Base-by-base conservation (phyloP, 164 flowering plant genomes). In the Liriodendron chinense region DNA sequence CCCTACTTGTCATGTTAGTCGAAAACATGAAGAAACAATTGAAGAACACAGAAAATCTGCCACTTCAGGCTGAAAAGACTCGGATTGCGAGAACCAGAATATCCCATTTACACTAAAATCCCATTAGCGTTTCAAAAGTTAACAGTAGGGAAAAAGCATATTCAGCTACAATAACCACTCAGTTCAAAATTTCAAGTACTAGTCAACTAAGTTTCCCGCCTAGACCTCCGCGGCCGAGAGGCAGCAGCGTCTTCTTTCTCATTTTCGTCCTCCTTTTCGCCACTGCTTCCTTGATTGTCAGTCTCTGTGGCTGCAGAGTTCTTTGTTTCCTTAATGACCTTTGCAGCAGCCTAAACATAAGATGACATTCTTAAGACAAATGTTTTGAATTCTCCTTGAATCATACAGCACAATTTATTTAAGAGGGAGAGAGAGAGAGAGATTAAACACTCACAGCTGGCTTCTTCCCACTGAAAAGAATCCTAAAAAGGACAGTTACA, bases 391-490 rank as follows among this genome's bases (percentile, higher is more conserved):
- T 34, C 43, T 34, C 43, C 43, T 34, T 34, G 3, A 34, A 34
- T 7, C 43, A 34, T 34, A 34, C 43, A 34, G 43, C 43, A 34
- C 43, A 34, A 34, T 34, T 34, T 34, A 34, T 56, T 22, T 14
- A 49, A 63, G 61, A 10, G 3, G 69, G 26, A 47, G 9, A 49
- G 23, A 26, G 13, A 12, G 18, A 2, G 18, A 53, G 3, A 53
- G 59, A 53, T 14, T 2, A 53, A 53, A 53, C 59, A 53, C 59
- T 84, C 74, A 87, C 92, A 20, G 71, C 70, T 25, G 82, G 81
- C 84, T 94, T 94, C 85, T 94, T 95, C 77, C 97, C 97, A 24
- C 98, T 97, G 74, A 92, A 92, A 25, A 95, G 65, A 72, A 93
- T 65, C 86, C 80, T 90, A 13, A 81, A 78, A 25, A 95, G 22